Evolutionary conservation across 306 rosid genomes (phyloP).

Genomic region (Quercus mongolica): DNA sequence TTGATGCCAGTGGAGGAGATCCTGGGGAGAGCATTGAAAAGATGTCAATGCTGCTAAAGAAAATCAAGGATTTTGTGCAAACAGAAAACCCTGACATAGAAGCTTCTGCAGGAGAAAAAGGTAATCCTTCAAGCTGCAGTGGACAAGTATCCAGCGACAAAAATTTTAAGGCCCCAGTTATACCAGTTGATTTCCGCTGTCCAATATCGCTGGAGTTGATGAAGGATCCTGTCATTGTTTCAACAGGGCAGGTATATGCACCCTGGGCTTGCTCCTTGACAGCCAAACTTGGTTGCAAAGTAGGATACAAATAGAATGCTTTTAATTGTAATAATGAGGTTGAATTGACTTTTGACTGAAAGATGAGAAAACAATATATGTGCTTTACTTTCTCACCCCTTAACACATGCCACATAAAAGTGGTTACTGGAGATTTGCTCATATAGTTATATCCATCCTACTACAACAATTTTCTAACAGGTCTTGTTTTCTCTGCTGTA

Average conservation of each 20-base stretch:
- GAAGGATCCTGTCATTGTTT: constrained; percentile 96
- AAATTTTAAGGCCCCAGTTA: constrained; percentile 46
- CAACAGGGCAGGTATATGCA: constrained; percentile 91
- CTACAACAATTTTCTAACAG: constrained; percentile 12
- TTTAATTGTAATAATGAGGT: background rate
- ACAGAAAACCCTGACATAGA: constrained; percentile 66
- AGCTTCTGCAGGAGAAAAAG: constrained; percentile 40
- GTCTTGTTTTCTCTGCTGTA: constrained; percentile 42
- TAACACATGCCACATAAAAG: constrained; percentile 5
- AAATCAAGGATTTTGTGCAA: constrained; percentile 75
- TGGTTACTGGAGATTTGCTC: constrained; percentile 10
- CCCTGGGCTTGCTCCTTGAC: constrained; percentile 15
- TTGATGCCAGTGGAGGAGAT: constrained; percentile 69
- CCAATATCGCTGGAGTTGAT: constrained; percentile 94
- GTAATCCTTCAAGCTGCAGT: constrained; percentile 41
- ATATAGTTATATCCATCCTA: constrained; percentile 14
- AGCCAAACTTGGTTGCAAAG: constrained; percentile 8
- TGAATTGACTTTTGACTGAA: constrained; percentile 9
- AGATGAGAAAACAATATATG: background rate
- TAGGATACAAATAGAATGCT: constrained; percentile 13
- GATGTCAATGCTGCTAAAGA: constrained; percentile 78
- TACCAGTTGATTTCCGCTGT: constrained; percentile 95
- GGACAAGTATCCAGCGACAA: constrained; percentile 45
- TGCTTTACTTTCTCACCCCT: constrained; percentile 9
- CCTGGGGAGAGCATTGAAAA: constrained; percentile 86